Evolutionary conservation across 2,329 filamentous ascomycete species (phyloP).

Genomic region (Berkeleyomyces rouxiae): DNA sequence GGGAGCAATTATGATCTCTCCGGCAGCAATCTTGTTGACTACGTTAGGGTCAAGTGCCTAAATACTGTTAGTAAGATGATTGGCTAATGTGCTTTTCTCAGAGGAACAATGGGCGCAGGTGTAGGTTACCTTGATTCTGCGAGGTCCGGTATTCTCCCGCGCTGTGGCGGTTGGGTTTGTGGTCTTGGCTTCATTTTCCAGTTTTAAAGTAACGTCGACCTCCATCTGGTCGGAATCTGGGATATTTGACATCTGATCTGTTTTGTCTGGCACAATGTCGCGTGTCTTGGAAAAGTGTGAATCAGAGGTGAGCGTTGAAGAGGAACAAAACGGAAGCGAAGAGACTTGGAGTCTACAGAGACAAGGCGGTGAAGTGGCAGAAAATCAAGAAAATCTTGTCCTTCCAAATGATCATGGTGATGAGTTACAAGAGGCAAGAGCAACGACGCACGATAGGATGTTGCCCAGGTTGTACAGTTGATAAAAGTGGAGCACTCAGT

Average conservation of each 20-base stretch:
- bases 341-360: background rate
- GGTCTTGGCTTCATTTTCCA: too few species aligned
- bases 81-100: background rate
- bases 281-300: too few species aligned
- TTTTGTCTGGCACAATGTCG: background rate
- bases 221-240: too few species aligned
- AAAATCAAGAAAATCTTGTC: background rate
- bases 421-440: background rate
- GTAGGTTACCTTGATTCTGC: conserved; percentile 4
- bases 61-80: background rate
- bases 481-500: background rate
- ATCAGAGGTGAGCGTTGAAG: background rate
- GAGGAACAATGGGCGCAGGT: background rate
- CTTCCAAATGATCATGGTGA: background rate
- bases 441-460: background rate
- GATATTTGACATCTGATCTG: background rate
- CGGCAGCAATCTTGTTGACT: conserved; percentile 95
- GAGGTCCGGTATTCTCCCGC: background rate
- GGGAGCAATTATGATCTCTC: conserved; percentile 94
- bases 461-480: background rate
- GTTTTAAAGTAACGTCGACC: too few species aligned
- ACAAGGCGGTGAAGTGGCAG: too few species aligned
- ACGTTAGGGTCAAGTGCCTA: conserved; percentile 81
- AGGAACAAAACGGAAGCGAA: background rate
- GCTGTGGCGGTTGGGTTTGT: background rate